Conservation (phyloP, 139 green algal species). For the Chlamydomonas applanata region DNA sequence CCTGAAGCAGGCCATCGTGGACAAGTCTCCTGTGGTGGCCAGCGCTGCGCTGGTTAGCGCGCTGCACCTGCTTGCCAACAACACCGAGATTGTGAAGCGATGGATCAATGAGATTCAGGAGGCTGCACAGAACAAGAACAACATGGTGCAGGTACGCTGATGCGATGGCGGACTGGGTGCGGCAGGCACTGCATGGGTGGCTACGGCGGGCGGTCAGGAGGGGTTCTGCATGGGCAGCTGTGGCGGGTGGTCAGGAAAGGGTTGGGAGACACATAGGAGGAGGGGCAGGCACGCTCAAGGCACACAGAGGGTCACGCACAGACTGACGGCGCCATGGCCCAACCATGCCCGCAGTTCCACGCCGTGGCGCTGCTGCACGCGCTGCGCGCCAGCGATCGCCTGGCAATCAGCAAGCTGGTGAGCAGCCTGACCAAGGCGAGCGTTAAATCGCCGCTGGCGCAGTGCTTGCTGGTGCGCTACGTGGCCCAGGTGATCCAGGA, state of each 20-base stretch:
- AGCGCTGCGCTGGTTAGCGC: conserved; percentile 82
- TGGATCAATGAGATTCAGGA: conserved; percentile 97
- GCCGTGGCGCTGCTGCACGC: conserved; percentile 92
- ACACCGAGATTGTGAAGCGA: conserved; percentile 93
- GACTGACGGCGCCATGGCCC: too few relatives aligned
- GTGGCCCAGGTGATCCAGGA: conserved; percentile 53
- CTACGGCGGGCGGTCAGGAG: too few relatives aligned
- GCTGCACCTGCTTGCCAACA: conserved; percentile 79
- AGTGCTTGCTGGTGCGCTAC: conserved; percentile 78
- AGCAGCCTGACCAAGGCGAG: conserved; percentile 75
- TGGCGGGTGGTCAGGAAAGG: too few relatives aligned
- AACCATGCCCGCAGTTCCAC: conserved; percentile 78
- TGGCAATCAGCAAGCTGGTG: conserved; percentile 97
- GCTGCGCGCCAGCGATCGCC: conserved; percentile 86
- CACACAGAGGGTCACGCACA: too few relatives aligned
- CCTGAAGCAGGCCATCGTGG: conserved; percentile 98
- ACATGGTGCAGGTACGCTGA: conserved; percentile 95
- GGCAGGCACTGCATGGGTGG: conserved; percentile 85
- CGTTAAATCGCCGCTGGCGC: conserved; percentile 90
- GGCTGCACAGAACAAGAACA: conserved; percentile 80
- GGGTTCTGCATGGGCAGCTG: too few relatives aligned
- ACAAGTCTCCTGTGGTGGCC: conserved; percentile 84
- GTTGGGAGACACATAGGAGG: too few relatives aligned
- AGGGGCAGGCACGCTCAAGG: too few relatives aligned
- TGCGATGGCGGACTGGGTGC: conserved; percentile 61